Evolutionary conservation across 768 basidiomycete species (phyloP), one percentile per base, ranked within the genome.

Genomic region (Austroboletus eburneus): DNA sequence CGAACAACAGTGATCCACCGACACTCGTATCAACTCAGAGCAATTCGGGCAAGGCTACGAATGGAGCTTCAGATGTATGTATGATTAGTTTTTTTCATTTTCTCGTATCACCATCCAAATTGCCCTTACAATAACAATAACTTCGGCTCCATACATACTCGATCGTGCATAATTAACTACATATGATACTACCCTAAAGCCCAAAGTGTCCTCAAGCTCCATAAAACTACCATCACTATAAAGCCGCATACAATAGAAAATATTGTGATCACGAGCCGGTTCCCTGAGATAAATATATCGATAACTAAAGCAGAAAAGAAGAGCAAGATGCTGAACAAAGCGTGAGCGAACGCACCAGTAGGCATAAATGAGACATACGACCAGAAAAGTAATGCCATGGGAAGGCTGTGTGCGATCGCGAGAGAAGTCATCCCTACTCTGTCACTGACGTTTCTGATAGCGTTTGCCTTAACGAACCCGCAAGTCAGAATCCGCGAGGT

Each of bases 391-490:
- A 66, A 50, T 14, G 57, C 65, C 35, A 63, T 62, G 5, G 67
- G 67, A 14, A 69, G 51, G 39, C 62, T 66, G 47, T 62, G 68
- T 38, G 64, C 46, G 18, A 69, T 60, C 0, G 66, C 58, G 14
- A 69, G 48, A 3, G 17, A 30, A 20, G 40, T 27, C 5, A 41
- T 25, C 18, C 40, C 40, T 5, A 29, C 40, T 29, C 23, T 29
- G 3, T 23, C 13, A 20, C 24, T 41, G 5, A 41, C 12, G 12
- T 41, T 41, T n/a, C 27, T 7, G 12, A 41, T 13, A 5, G 18
- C 14, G 16, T 3, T 21, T 4, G 29, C 25, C 40, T 41, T 8
- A 21, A 9, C 12, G 30, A 13, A 32, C 14, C 3, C 6, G 18
- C n/a, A 7, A 12, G 16, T 18, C 34, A 35, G 34, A 18, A 18